Percentiles rank a stretch among this genome's conserved stretches.
These are phyloP conservation scores for Yamadazyma atmosphaerica DNA, from an alignment of 1,139 yeast genomes.

Conservation along the genomic window DNA sequence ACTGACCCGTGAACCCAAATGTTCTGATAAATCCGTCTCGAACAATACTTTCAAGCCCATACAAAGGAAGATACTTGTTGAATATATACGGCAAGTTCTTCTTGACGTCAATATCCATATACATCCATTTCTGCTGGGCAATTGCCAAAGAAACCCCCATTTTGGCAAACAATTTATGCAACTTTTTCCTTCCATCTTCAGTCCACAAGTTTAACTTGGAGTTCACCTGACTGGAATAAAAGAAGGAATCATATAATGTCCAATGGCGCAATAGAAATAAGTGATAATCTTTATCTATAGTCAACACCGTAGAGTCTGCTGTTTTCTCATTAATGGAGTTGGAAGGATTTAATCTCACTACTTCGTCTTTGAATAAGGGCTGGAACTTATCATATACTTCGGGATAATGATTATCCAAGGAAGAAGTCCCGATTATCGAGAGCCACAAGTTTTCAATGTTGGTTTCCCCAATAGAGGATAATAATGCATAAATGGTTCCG, in stretches of 20 bases:
- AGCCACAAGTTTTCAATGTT: slow-evolving; percentile 75
- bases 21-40: slow-evolving; percentile 85
- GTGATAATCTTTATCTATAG: slow-evolving; percentile 81
- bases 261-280: slow-evolving; percentile 88
- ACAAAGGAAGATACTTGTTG: slow-evolving; percentile 65
- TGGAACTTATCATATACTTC: slow-evolving; percentile 71
- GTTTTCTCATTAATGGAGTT: slow-evolving; percentile 35
- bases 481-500: slow-evolving; percentile 73
- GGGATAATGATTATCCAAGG: slow-evolving; percentile 74
- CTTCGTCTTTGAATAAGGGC: slow-evolving; percentile 83
- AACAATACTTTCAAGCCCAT: slow-evolving; percentile 80
- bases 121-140: slow-evolving; percentile 91
- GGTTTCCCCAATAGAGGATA: slow-evolving; percentile 69
- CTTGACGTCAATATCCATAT: slow-evolving; percentile 80
- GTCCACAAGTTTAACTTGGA: slow-evolving; percentile 88
- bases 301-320: slow-evolving; percentile 65
- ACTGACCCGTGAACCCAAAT: slow-evolving; percentile 82
- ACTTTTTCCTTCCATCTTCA: slow-evolving; percentile 82
- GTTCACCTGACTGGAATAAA: slow-evolving; percentile 85
- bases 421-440: slow-evolving; percentile 84
- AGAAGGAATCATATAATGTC: slow-evolving; percentile 88
- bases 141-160: slow-evolving; percentile 92
- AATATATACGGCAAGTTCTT: slow-evolving; percentile 71
- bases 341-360: slow-evolving; percentile 58
- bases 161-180: slow-evolving; percentile 89